Percentiles rank a stretch among this genome's conserved stretches.
These are phyloP conservation scores for Fusarium nematophilum DNA, from an alignment of 2,329 filamentous ascomycete species.

Conservation along the genomic window DNA sequence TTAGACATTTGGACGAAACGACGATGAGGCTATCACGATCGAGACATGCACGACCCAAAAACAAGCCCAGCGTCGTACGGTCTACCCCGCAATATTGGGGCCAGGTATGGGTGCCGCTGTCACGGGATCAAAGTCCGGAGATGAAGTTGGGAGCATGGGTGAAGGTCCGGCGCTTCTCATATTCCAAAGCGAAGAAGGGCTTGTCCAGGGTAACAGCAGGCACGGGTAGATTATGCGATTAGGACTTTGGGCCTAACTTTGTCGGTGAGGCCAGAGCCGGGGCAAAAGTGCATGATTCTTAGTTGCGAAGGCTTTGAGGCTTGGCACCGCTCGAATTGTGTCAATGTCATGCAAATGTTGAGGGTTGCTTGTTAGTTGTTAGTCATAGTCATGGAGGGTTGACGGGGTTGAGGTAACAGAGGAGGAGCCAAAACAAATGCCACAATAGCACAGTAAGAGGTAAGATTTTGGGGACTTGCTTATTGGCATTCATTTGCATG, in stretches of 20 bases:
- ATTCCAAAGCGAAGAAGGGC: not conserved
- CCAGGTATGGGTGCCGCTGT: constrained; percentile 23
- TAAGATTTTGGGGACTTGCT: not conserved
- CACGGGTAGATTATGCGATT: too few relatives aligned
- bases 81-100: constrained; percentile 40
- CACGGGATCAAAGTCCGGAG: constrained; percentile 13
- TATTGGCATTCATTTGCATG: too few relatives aligned
- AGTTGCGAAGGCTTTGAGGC: constrained; percentile 20
- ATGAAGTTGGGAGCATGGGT: constrained; percentile 17
- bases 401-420: constrained; percentile 14
- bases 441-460: not conserved
- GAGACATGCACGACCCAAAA: not conserved
- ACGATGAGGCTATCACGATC: constrained; percentile 32
- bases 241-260: too few relatives aligned
- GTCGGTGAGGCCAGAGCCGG: constrained; percentile 29
- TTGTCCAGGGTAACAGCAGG: not conserved
- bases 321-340: constrained; percentile 39
- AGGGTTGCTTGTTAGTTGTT: constrained; percentile 27
- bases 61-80: constrained; percentile 13
- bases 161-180: constrained; percentile 17
- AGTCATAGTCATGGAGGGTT: constrained; percentile 36
- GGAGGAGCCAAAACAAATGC: too few relatives aligned
- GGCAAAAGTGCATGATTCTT: constrained; percentile 33
- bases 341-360: constrained; percentile 44
- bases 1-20: not conserved